A percentile compares a stretch with the other conserved stretches of the same genome.
Conservation (phyloP, 306 rosid genomes). For the Quercus engelmannii region DNA sequence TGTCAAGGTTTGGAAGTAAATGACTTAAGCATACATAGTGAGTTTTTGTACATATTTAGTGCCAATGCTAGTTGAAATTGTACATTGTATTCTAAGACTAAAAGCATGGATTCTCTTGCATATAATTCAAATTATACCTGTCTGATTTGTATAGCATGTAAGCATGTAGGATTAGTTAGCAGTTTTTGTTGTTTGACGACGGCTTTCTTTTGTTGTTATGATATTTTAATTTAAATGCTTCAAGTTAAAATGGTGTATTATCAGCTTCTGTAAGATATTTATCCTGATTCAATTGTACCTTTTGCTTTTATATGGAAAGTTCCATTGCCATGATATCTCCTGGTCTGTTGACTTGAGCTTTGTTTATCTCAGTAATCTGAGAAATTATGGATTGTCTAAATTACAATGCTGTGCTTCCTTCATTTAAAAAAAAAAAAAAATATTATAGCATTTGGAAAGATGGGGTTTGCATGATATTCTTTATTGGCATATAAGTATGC, state of each 20-base stretch:
- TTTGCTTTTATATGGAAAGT: background rate
- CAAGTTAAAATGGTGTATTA: background rate
- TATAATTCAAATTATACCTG: background rate
- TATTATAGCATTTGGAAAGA: background rate
- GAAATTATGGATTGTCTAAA: background rate
- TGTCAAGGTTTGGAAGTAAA: slow-evolving; percentile 92
- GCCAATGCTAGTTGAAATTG: slow-evolving; percentile 33
- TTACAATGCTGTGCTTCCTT: background rate
- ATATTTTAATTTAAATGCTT: background rate
- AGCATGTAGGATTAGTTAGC: slow-evolving; percentile 6
- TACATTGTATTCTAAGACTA: slow-evolving; percentile 25
- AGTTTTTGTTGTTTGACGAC: background rate
- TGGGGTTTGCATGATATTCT: background rate
- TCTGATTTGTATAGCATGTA: slow-evolving; percentile 28
- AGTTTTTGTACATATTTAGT: slow-evolving; percentile 50
- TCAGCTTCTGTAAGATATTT: background rate
- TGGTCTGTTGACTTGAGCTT: background rate
- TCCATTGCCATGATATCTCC: background rate
- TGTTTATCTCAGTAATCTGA: background rate
- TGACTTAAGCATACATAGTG: slow-evolving; percentile 6
- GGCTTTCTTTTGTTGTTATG: background rate
- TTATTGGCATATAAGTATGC: background rate
- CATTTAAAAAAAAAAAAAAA: too few relatives aligned
- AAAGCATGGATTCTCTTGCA: slow-evolving; percentile 14
- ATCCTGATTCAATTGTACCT: background rate